phyloP scores from a whole-genome alignment of 148 eudicot species.

The Cornus controversa region DNA sequence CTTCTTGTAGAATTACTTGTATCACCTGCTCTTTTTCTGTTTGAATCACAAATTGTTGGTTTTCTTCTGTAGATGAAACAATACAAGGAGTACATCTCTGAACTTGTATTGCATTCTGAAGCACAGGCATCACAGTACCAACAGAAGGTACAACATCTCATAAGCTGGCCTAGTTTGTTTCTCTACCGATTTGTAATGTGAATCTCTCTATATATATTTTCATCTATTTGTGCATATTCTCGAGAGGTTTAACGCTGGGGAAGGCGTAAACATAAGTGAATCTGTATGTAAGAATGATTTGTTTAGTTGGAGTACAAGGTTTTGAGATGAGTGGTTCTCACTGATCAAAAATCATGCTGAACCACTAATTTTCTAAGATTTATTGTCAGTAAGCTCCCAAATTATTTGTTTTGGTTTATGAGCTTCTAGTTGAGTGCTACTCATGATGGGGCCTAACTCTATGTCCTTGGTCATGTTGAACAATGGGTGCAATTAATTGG shows the following conservation, averaged over 20 bases:
- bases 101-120: constrained; percentile 59
- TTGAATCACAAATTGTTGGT: constrained; percentile 4
- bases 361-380: neutral
- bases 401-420: neutral
- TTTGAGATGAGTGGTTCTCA: neutral
- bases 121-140: constrained; percentile 73
- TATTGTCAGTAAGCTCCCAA: neutral
- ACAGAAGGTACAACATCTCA: constrained; percentile 44
- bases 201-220: neutral
- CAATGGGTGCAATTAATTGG: neutral
- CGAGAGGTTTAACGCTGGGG: neutral
- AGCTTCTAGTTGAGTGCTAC: neutral
- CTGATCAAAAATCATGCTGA: neutral
- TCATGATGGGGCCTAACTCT: neutral
- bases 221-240: neutral
- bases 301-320: neutral
- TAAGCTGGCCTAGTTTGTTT: neutral
- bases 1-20: neutral
- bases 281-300: neutral
- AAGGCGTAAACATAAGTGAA: neutral
- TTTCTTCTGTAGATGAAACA: constrained; percentile 41
- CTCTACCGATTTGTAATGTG: neutral
- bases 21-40: constrained; percentile 1
- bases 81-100: constrained; percentile 55
- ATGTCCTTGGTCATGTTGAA: neutral